These are phyloP conservation scores for Entrophospora sp. DNA, from an alignment of 192 early-diverging fungal species.

Conservation along the genomic window DNA sequence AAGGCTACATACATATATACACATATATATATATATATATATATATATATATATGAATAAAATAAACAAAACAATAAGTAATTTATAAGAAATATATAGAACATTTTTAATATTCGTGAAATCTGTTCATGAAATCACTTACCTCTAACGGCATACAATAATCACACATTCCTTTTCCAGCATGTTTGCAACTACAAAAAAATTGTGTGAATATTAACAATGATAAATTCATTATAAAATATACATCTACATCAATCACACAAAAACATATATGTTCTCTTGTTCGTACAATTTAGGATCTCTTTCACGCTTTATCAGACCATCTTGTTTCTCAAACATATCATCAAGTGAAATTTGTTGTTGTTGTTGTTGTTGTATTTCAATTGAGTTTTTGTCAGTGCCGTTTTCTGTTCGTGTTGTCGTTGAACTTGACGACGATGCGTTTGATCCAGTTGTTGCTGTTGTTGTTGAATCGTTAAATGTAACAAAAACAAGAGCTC, in stretches of 20 bases:
- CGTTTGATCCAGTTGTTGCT: background rate
- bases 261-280: background rate
- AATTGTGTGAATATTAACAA: background rate
- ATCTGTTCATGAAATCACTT: constrained; percentile 1
- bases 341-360: constrained; percentile 72
- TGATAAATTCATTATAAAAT: too few relatives aligned
- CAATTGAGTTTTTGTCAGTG: too few relatives aligned
- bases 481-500: constrained; percentile 42
- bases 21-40: too few relatives aligned
- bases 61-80: too few relatives aligned
- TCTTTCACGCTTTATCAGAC: constrained; percentile 69
- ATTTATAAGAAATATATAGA: too few relatives aligned
- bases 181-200: constrained; percentile 64
- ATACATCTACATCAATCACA: too few relatives aligned
- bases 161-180: constrained; percentile 80
- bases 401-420: constrained; percentile 25
- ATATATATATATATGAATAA: too few relatives aligned
- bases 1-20: constrained; percentile 48
- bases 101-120: too few relatives aligned
- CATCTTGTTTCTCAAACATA: constrained; percentile 69
- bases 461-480: constrained; percentile 23
- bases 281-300: constrained; percentile 69
- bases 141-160: constrained; percentile 85
- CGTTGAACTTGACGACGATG: background rate
- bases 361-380: background rate